phyloP scores from a whole-genome alignment of 805 yeast genomes.

The Yamadazyma sp. region DNA sequence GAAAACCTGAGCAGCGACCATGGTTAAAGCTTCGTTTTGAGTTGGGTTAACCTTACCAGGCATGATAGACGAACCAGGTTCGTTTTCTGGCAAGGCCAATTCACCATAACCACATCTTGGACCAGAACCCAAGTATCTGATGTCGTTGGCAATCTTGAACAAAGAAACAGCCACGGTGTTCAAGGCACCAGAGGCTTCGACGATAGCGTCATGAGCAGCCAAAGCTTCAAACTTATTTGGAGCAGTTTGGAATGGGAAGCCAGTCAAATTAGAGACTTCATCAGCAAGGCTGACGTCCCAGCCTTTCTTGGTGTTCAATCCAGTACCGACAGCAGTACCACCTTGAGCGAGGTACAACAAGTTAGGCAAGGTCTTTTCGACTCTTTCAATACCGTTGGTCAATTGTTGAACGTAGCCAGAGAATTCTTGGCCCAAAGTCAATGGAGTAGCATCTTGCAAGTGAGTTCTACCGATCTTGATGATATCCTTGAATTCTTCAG shows the following conservation, averaged over 20 bases:
- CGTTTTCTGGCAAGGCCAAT: conserved; percentile 92
- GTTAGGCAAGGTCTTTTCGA: conserved; percentile 73
- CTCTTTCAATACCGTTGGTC: conserved; percentile 85
- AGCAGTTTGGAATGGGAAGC: conserved; percentile 86
- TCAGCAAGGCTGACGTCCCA: conserved; percentile 85
- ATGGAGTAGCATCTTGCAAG: conserved; percentile 97
- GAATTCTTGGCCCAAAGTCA: conserved; percentile 97
- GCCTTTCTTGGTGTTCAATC: conserved; percentile 90
- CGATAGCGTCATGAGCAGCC: conserved; percentile 98
- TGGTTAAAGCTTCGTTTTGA: conserved; percentile 97
- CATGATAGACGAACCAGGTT: conserved; percentile 99
- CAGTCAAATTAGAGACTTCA: conserved; percentile 82
- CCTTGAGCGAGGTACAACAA: conserved; percentile 92
- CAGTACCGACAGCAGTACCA: conserved; percentile 99
- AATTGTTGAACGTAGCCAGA: conserved; percentile 94
- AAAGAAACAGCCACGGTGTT: conserved; percentile 92
- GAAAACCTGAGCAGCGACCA: conserved; percentile 97
- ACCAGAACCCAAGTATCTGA: conserved; percentile 97
- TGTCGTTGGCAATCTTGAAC: conserved; percentile 96
- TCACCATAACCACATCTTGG: conserved; percentile 99
- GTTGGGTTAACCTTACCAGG: conserved; percentile 99
- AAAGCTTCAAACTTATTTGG: conserved; percentile 99
- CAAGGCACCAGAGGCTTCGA: conserved; percentile 95
- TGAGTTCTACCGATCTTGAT: conserved; percentile 99
- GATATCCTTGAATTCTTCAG: conserved; percentile 82